Base-by-base conservation (phyloP, 768 basidiomycete species). In the Gymnopilus dilepis region DNA sequence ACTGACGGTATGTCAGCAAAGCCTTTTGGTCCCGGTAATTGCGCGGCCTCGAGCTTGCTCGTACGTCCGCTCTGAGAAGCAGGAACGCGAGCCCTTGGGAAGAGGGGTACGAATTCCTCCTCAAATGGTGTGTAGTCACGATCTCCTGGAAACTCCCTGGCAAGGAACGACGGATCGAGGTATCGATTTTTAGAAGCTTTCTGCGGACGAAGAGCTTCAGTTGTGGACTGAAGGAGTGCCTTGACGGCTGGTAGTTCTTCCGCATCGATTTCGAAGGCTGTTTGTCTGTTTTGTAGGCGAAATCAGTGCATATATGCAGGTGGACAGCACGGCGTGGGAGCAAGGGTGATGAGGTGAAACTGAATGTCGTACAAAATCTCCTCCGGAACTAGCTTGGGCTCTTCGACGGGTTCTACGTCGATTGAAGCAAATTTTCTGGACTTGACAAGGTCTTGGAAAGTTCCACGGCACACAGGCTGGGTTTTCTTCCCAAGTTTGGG, bases 401-500 rank as follows among this genome's bases (percentile, higher is more conserved):
- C 62, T 37, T 59, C 31, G 17, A 70, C 42, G 4, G 60, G 61
- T 45, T 79, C 73, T 4, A 76, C 68, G 5, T 64, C 42, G 31
- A 82, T 65, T 9, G 68, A 9, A 3, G 56, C 42, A 13, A 79
- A 40, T 7, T 60, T 62, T 8, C 64, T 57, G 4, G 38, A 38
- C 21, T 62, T 58, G 37, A 65, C 17, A 5, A 69, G 52, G 11
- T 52, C 24, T 19, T 52, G 34, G 15, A 41, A 48, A 28, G 12
- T 52, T 38, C 43, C 19, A 7, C 51, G 34, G 4, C 42, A 45
- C 22, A 41, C 60, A 15, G 56, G 47, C 15, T 63, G 65, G 58
- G 63, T 24, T 37, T 56, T 47, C 33, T 66, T 66, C n/a, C 83
- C 81, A 6, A 78, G 63, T 34, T 69, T 72, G 1, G 83, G 84